Evolutionary conservation across 345 rosid genomes (phyloP).

Genomic region (Pseudoturritis turrita): DNA sequence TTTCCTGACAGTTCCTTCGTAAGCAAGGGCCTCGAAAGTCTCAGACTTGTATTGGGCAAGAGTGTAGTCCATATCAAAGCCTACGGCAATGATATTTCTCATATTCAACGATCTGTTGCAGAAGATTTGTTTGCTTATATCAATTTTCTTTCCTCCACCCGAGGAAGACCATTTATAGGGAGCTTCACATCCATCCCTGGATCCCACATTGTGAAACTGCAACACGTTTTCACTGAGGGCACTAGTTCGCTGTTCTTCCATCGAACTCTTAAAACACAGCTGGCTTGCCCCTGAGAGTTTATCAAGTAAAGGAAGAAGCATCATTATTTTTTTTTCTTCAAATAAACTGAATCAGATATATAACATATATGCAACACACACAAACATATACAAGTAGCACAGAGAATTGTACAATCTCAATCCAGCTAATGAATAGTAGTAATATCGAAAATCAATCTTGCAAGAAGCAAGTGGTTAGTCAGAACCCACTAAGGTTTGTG

Average conservation of each 20-base stretch:
- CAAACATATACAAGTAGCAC: background rate
- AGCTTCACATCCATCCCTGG: slow-evolving; percentile 36
- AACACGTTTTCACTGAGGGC: slow-evolving; percentile 37
- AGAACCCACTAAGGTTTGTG: slow-evolving; percentile 1
- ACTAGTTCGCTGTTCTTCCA: slow-evolving; percentile 42
- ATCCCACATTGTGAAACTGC: slow-evolving; percentile 25
- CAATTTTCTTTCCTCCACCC: slow-evolving; percentile 52
- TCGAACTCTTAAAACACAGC: slow-evolving; percentile 36
- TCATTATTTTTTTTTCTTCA: background rate
- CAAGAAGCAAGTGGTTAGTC: slow-evolving; percentile 3
- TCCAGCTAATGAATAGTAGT: background rate
- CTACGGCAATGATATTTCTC: slow-evolving; percentile 87
- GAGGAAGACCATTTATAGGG: slow-evolving; percentile 66
- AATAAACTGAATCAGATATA: background rate
- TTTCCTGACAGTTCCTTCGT: slow-evolving; percentile 81
- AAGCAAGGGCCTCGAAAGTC: slow-evolving; percentile 93
- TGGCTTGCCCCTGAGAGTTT: slow-evolving; percentile 47
- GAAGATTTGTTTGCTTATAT: slow-evolving; percentile 71
- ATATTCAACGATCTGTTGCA: slow-evolving; percentile 95
- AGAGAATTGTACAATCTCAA: background rate
- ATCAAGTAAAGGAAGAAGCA: background rate
- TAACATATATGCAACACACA: background rate
- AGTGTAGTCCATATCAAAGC: slow-evolving; percentile 99
- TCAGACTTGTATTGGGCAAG: slow-evolving; percentile 95
- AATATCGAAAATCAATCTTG: background rate